These are phyloP conservation scores for Microdochium nivale DNA, from an alignment of 2,329 filamentous ascomycete species.

Conservation along the genomic window DNA sequence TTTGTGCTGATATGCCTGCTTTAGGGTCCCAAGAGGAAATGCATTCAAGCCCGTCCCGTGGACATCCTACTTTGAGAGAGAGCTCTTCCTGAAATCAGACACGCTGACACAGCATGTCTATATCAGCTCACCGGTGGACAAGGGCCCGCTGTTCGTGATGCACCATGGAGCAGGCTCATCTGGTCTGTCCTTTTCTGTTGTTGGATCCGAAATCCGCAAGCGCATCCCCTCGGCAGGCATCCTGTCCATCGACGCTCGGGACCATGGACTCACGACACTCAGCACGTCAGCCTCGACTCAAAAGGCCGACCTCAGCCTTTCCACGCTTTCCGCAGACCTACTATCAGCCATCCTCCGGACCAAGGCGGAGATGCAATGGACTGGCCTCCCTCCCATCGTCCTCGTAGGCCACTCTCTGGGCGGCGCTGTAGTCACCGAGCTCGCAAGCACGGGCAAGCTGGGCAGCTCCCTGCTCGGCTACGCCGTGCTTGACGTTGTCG, in stretches of 20 bases:
- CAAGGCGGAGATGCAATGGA: slow-evolving; percentile 62
- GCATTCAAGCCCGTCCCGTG: slow-evolving; percentile 64
- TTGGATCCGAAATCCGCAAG: slow-evolving; percentile 69
- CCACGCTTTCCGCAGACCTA: slow-evolving; percentile 66
- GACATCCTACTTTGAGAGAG: slow-evolving; percentile 86
- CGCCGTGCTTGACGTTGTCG: slow-evolving; percentile 88
- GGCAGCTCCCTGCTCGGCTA: slow-evolving; percentile 70
- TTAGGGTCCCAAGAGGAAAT: slow-evolving; percentile 40
- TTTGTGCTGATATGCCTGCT: slow-evolving; percentile 2
- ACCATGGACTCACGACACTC: slow-evolving; percentile 62
- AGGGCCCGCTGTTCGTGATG: slow-evolving; percentile 79
- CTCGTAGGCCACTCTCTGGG: slow-evolving; percentile 90
- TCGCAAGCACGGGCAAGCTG: slow-evolving; percentile 60
- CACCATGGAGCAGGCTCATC: slow-evolving; percentile 95
- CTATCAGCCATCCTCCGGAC: slow-evolving; percentile 60
- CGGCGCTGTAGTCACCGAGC: slow-evolving; percentile 80
- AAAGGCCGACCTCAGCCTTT: slow-evolving; percentile 55
- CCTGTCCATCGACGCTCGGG: slow-evolving; percentile 76
- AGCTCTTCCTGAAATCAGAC: slow-evolving; percentile 57
- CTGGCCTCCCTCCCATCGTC: slow-evolving; percentile 62
- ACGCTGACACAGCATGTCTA: slow-evolving; percentile 64
- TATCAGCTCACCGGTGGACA: slow-evolving; percentile 68
- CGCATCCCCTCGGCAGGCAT: slow-evolving; percentile 73
- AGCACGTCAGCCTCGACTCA: neutral
- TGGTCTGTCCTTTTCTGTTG: slow-evolving; percentile 80